Base-by-base conservation (phyloP, 225 moss, liverwort and hornwort genomes). In the Bryum argenteum region DNA sequence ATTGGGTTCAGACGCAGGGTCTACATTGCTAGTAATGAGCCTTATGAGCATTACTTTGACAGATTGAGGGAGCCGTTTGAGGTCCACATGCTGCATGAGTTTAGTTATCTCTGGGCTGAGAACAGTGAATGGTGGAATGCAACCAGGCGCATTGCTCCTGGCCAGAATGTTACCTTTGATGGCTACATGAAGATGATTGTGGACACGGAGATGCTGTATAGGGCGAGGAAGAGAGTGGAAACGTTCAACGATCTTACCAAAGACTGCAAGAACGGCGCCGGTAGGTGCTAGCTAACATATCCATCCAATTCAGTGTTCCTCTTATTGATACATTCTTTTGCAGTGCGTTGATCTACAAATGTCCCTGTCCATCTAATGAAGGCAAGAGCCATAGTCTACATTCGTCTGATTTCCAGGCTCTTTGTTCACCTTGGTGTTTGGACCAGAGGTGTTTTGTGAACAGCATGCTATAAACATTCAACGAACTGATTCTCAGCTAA, bases 11-110 rank as follows among this genome's bases (percentile, higher is more conserved):
- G 91, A 45, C 78, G 93, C 26, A 91, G 87, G 74, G 66, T 96
- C 37, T 96, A 91, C 69, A 91, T 96, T 26, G 96, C 96, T 8
- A 93, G 90, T 10, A 96, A 96, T 14, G 96, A 96, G 61, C 77
- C 77, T 19, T 83, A 79, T 10, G 24, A 77, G 61, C 67, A 80
- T 58, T 93, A 87, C 82, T 96, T 93, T 61, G 96, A 96, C 42
- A 84, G 84, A 40, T 69, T 96, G 69, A 79, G 87, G 80, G 91
- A 80, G 71, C 88, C 79, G 11, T 93, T 91, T 74, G 83, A 81
- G 73, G 63, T 93, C 61, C 91, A 83, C 48, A 77, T 79, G 65
- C 85, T 93, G 70, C 77, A 87, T 40, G 91, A 93, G 60, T 96
- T 85, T 26, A 78, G 90, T 54, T 76, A 91, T 20, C 77, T 96